These are phyloP conservation scores for Galerina sulciceps DNA, from an alignment of 768 basidiomycete species.

Conservation along the genomic window DNA sequence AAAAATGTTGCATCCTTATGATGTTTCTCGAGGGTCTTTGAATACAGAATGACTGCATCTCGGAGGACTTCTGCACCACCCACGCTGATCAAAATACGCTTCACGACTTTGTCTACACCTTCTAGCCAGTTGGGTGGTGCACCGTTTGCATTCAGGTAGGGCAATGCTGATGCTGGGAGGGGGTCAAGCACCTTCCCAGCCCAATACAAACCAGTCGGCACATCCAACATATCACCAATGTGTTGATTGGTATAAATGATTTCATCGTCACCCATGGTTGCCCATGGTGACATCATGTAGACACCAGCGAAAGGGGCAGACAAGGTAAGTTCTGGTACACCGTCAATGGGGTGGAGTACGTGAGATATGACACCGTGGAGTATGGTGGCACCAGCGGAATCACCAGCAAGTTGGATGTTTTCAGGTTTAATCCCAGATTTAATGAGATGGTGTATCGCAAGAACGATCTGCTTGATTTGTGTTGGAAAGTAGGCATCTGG, in stretches of 20 bases:
- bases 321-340: slow-evolving; percentile 26
- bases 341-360: slow-evolving; percentile 37
- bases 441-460: slow-evolving; percentile 36
- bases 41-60: slow-evolving; percentile 29
- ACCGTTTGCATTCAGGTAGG: slow-evolving; percentile 27
- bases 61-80: slow-evolving; percentile 29
- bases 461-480: slow-evolving; percentile 33
- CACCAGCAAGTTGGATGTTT: slow-evolving; percentile 38
- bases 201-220: slow-evolving; percentile 12
- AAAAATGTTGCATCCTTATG: slow-evolving; percentile 15
- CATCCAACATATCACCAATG: slow-evolving; percentile 22
- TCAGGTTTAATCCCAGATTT: slow-evolving; percentile 31
- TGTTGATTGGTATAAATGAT: slow-evolving; percentile 12
- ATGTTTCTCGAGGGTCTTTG: slow-evolving; percentile 10
- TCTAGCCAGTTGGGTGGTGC: slow-evolving; percentile 31
- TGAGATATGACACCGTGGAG: slow-evolving; percentile 40
- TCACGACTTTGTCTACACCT: slow-evolving; percentile 25
- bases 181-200: slow-evolving; percentile 17
- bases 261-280: slow-evolving; percentile 25
- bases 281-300: slow-evolving; percentile 47
- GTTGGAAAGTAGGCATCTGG: slow-evolving; percentile 38
- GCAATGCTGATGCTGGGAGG: slow-evolving; percentile 10
- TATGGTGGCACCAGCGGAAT: slow-evolving; percentile 45
- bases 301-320: slow-evolving; percentile 30
- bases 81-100: slow-evolving; percentile 28